phyloP scores from a whole-genome alignment of 1,284 basidiomycete species.

The Taiwanofungus camphoratus region DNA sequence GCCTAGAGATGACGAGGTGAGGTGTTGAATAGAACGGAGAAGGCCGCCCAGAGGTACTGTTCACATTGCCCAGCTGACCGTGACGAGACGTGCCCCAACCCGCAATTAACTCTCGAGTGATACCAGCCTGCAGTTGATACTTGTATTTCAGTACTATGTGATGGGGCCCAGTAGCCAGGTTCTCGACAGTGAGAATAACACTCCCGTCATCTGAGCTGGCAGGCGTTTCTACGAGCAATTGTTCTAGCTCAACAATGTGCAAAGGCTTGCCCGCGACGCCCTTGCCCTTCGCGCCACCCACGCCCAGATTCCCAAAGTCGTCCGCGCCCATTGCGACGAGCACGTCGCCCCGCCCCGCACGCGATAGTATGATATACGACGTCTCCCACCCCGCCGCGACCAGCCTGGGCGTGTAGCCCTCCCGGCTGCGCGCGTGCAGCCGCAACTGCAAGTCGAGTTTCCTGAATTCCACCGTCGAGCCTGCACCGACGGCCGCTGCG shows the following conservation, averaged over 20 bases:
- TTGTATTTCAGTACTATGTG: constrained; percentile 54
- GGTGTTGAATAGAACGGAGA: constrained; percentile 32
- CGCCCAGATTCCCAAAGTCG: constrained; percentile 78
- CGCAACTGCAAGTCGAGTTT: constrained; percentile 38
- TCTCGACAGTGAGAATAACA: constrained; percentile 27
- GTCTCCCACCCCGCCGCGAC: constrained; percentile 80
- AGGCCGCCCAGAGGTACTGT: constrained; percentile 17
- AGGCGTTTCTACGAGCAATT: constrained; percentile 22
- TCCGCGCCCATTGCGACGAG: constrained; percentile 78
- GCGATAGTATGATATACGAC: constrained; percentile 58
- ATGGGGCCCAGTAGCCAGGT: constrained; percentile 63
- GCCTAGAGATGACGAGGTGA: constrained; percentile 24
- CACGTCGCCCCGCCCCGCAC: constrained; percentile 42
- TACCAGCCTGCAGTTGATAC: constrained; percentile 19
- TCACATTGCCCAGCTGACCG: constrained; percentile 60
- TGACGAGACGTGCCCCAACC: constrained; percentile 85
- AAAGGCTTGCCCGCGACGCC: constrained; percentile 19
- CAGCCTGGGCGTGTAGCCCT: constrained; percentile 33
- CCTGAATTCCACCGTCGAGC: constrained; percentile 36
- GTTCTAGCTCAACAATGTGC: constrained; percentile 35
- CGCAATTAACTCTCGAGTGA: constrained; percentile 34
- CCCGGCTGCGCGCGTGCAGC: constrained; percentile 21
- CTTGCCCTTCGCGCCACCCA: constrained; percentile 28
- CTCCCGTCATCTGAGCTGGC: neutral
- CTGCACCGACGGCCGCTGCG: constrained; percentile 10